A percentile compares a stretch with the other conserved stretches of the same genome.
Evolutionary conservation across 2,329 filamentous ascomycete genomes (phyloP).

Genomic region (Gremmenia infestans): DNA sequence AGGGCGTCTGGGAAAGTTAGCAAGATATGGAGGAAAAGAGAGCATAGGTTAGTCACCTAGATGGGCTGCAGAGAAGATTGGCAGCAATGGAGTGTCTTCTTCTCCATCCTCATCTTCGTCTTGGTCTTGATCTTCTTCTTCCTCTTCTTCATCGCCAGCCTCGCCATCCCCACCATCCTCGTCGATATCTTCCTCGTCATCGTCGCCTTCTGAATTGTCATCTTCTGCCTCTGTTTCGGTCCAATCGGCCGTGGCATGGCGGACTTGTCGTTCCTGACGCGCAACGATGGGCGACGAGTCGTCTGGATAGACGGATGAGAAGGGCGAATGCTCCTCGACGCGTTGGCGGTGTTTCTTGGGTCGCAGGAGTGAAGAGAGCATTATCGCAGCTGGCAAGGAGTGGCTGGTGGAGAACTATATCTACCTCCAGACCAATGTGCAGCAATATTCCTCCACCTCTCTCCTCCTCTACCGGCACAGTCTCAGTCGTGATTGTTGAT

Average conservation of each 20-base stretch:
- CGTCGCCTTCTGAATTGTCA: conserved; percentile 23
- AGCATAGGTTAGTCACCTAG: conserved; percentile 50
- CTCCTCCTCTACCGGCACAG: conserved; percentile 7
- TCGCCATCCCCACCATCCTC: conserved; percentile 26
- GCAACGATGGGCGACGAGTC: conserved; percentile 23
- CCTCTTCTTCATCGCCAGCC: conserved; percentile 20
- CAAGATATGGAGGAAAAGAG: conserved; percentile 5
- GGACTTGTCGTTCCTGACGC: conserved; percentile 16
- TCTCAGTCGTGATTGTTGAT: conserved; percentile 1
- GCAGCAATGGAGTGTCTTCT: conserved; percentile 52
- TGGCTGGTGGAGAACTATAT: neutral
- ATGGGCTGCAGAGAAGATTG: conserved; percentile 75
- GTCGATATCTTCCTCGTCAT: conserved; percentile 16
- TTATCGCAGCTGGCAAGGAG: conserved; percentile 7
- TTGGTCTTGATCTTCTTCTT: conserved; percentile 30
- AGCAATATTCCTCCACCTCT: neutral
- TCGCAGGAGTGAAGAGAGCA: conserved; percentile 35
- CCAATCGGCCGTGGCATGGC: conserved; percentile 55
- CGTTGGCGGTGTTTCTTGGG: conserved; percentile 30
- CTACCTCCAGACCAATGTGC: neutral
- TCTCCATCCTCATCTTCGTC: conserved; percentile 35
- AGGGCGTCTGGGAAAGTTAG: conserved; percentile 60
- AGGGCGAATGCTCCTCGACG: conserved; percentile 27
- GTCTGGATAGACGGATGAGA: conserved; percentile 30
- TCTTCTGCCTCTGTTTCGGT: conserved; percentile 55